Base-by-base conservation (phyloP, 768 basidiomycete species). In the Imleria badia region DNA sequence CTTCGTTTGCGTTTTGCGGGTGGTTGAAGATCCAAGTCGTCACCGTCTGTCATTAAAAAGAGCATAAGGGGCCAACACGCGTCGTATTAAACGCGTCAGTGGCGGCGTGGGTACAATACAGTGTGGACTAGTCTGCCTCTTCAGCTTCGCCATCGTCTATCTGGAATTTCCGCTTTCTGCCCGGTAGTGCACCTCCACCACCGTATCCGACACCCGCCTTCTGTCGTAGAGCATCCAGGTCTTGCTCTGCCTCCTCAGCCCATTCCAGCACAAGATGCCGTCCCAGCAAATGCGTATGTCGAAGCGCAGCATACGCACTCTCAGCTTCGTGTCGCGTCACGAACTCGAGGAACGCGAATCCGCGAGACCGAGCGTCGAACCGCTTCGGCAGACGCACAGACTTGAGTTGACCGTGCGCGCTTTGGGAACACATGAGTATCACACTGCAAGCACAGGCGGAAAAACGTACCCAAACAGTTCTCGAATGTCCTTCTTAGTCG, bases 331-430 rank as follows among this genome's bases (percentile, higher is more conserved):
- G 84, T 17, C 90, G 81, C 3, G 92, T 87, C 19, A 90, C 81
- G 68, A 98, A 98, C 60, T 99, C 95, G 63, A 98, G 78, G 76
- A 98, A 99, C 2, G 94, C 97, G 69, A 98, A 99, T 5, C 97
- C 97, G 31, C 97, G 85, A 2, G 90, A 86, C 42, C 88, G 82
- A 15, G 87, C 81, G 64, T 95, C 89, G 74, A 96, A 91, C 68
- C 94, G 94, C 70, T 87, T 89, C 15, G 97, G 97, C 3, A 99
- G 71, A 6, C 97, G 90, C 0, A 95, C 89, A 0, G 95, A 95
- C 72, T 97, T 98, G 73, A 98, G 84, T 51, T 89, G 86, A 1
- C 94, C 96, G 59, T 97, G 91, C 0, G 91, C 79, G 23, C 95
- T 96, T 59, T 23, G 43, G 26, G 7, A 31, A 36, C 17, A 8